phyloP scores from a whole-genome alignment of 2,329 filamentous ascomycete species.

The Epichloe baconii region DNA sequence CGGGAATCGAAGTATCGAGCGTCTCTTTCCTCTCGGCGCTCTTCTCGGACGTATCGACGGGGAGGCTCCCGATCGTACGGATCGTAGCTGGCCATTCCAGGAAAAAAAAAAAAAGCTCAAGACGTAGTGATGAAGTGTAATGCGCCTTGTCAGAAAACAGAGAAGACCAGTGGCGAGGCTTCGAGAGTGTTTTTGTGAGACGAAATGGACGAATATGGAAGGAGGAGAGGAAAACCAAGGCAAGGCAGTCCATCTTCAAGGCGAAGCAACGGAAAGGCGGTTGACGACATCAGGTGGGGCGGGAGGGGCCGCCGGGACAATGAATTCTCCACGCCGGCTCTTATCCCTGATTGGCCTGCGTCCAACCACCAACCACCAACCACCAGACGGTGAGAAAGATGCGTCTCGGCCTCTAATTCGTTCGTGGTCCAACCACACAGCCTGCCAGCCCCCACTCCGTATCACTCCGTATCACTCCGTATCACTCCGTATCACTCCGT shows the following conservation, averaged over 20 bases:
- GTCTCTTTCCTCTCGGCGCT: slow-evolving; percentile 37
- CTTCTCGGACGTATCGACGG: slow-evolving; percentile 41
- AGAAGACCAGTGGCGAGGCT: neutral
- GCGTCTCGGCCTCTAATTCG: no score
- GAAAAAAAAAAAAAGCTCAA: no score
- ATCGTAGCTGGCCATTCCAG: slow-evolving; percentile 36
- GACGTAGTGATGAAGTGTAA: neutral
- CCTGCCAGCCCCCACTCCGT: no score
- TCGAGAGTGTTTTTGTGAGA: no score
- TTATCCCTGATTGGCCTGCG: neutral
- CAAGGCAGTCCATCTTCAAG: no score
- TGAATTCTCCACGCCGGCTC: no score
- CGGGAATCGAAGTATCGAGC: slow-evolving; percentile 40
- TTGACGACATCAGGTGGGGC: neutral
- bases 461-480: neutral
- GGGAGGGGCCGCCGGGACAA: neutral
- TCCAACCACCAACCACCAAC: neutral
- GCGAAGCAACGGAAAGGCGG: neutral
- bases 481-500: neutral
- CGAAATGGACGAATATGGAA: no score
- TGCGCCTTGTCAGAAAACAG: neutral
- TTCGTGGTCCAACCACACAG: no score
- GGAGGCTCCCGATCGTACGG: slow-evolving; percentile 38
- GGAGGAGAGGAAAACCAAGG: no score
- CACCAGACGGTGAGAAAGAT: no score